These are phyloP conservation scores for Colletotrichum lini DNA, from an alignment of 2,329 filamentous ascomycete species.

Conservation along the genomic window DNA sequence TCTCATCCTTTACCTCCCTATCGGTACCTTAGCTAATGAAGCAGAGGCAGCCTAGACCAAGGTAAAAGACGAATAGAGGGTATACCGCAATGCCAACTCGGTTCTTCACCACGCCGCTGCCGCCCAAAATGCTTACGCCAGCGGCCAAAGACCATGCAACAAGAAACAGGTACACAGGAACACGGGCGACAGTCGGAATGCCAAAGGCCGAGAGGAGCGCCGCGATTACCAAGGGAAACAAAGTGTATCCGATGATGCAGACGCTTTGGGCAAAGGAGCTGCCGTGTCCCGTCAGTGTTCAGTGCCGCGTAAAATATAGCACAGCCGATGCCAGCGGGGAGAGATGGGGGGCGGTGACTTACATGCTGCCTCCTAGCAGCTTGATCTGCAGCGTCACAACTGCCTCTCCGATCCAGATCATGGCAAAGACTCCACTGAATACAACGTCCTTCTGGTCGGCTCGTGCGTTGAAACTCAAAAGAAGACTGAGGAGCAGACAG, in stretches of 20 bases:
- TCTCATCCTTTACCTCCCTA: not conserved
- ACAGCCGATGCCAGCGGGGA: not conserved
- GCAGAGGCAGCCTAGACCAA: conserved; percentile 93
- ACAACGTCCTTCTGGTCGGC: conserved; percentile 87
- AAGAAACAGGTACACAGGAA: conserved; percentile 91
- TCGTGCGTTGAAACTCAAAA: conserved; percentile 86
- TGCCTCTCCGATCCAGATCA: conserved; percentile 97
- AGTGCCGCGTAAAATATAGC: not conserved
- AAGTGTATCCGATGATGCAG: conserved; percentile 97
- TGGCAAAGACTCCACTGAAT: conserved; percentile 96
- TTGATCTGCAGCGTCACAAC: conserved; percentile 99
- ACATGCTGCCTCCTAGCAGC: conserved; percentile 97
- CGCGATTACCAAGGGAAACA: conserved; percentile 96
- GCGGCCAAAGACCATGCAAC: conserved; percentile 95
- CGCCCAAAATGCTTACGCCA: conserved; percentile 94
- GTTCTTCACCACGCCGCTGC: conserved; percentile 96
- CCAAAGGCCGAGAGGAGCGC: conserved; percentile 87
- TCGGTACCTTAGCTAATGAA: conserved; percentile 83
- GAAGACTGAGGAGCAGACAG: conserved; percentile 87
- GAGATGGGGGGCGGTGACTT: conserved; percentile 57
- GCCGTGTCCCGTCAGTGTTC: conserved; percentile 40
- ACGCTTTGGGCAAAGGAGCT: conserved; percentile 98
- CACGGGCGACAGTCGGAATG: conserved; percentile 83
- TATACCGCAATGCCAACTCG: conserved; percentile 94
- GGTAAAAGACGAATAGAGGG: conserved; percentile 94